Conservation (phyloP, 176 grass and related monocot species). For the Melocanna baccifera region DNA sequence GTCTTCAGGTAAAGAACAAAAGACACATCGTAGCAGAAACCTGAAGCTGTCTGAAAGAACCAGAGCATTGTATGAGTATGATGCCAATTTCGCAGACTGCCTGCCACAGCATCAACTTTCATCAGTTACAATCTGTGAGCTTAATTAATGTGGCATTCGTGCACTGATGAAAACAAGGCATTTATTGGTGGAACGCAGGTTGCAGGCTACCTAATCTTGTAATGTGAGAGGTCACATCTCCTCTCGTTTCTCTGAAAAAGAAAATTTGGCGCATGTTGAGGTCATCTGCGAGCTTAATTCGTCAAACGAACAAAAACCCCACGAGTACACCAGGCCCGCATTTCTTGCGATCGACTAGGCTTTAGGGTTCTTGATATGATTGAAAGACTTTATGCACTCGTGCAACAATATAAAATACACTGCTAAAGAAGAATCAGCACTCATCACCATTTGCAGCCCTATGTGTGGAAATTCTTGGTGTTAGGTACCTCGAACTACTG, state of each 20-base stretch:
- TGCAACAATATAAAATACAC: constrained; percentile 18
- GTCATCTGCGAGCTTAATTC: neutral
- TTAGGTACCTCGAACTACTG: constrained; percentile 6
- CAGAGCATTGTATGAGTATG: neutral
- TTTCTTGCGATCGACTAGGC: neutral
- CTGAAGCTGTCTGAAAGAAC: constrained; percentile 17
- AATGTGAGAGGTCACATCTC: constrained; percentile 17
- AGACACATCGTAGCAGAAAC: neutral
- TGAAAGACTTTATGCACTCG: constrained; percentile 22
- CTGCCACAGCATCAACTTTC: neutral
- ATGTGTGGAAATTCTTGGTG: constrained; percentile 16
- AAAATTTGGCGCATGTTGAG: constrained; percentile 10
- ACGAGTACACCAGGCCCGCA: neutral
- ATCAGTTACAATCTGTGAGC: neutral
- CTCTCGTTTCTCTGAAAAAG: neutral
- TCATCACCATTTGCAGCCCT: constrained; percentile 26
- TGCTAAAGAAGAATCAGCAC: neutral
- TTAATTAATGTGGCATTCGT: constrained; percentile 14
- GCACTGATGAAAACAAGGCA: constrained; percentile 2
- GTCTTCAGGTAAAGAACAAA: neutral
- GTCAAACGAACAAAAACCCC: neutral
- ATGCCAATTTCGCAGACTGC: neutral
- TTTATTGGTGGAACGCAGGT: constrained; percentile 29
- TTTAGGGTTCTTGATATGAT: neutral
- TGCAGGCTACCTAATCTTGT: constrained; percentile 31